A percentile compares a stretch with the other conserved stretches of the same genome.
Conservation (phyloP, 768 basidiomycete species). For the Gloeopeniophorella convolvens region DNA sequence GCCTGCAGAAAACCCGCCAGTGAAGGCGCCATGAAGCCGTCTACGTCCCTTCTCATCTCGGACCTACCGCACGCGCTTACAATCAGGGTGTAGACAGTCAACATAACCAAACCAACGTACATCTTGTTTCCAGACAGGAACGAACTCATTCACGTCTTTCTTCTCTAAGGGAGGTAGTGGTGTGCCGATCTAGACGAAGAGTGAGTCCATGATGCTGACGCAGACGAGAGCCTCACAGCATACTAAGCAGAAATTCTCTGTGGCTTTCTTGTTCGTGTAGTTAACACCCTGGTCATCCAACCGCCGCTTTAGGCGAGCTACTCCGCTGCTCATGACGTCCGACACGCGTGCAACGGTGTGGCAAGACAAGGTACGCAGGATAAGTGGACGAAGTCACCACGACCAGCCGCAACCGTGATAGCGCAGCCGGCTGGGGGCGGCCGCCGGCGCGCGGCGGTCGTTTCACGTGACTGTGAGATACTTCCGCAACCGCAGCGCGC, state of each 20-base stretch:
- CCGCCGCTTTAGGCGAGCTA: conserved; percentile 71
- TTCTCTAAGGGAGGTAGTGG: conserved; percentile 93
- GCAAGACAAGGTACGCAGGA: too few species aligned
- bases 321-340: conserved; percentile 35
- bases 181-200: conserved; percentile 70
- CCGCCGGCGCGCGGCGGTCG: too few species aligned
- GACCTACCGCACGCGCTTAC: conserved; percentile 42
- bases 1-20: conserved; percentile 95
- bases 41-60: conserved; percentile 90
- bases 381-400: too few species aligned
- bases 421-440: too few species aligned
- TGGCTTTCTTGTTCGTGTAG: conserved; percentile 59
- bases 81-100: conserved; percentile 15
- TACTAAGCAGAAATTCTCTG: conserved; percentile 83
- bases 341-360: too few species aligned
- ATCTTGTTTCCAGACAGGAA: conserved; percentile 97
- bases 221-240: conserved; percentile 7
- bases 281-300: conserved; percentile 77
- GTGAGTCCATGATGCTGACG: neutral
- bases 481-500: too few species aligned
- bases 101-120: conserved; percentile 37
- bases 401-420: too few species aligned
- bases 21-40: conserved; percentile 96
- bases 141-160: conserved; percentile 88
- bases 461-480: too few species aligned